A percentile compares a stretch with the other conserved stretches of the same genome.
These are phyloP conservation scores for Chaetomiaceae sp. DNA, from an alignment of 2,329 filamentous ascomycete species.

Conservation along the genomic window DNA sequence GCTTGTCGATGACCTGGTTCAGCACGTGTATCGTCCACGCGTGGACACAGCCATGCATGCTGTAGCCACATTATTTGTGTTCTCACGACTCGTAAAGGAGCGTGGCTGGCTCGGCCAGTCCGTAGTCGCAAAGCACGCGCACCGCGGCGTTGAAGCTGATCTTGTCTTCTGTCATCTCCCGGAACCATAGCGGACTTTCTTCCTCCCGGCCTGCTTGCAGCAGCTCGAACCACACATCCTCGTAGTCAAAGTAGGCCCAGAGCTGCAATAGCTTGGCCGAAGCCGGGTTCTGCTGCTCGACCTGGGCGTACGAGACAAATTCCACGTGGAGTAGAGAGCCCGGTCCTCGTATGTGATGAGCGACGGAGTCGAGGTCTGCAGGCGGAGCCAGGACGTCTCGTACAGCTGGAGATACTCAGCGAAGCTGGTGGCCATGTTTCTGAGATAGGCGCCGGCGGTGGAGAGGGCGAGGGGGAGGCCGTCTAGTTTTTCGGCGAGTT, in stretches of 20 bases:
- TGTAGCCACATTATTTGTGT: background rate
- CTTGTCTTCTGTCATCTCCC: background rate
- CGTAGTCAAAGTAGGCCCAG: background rate
- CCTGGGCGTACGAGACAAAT: background rate
- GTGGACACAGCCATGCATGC: constrained; percentile 4
- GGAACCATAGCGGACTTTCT: background rate
- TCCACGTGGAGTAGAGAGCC: background rate
- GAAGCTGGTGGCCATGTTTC: background rate
- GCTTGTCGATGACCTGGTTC: background rate
- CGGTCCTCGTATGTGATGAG: background rate
- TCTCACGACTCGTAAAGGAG: background rate
- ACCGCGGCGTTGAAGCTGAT: background rate
- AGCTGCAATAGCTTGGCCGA: background rate
- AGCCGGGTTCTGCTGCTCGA: background rate
- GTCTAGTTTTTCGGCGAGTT: background rate
- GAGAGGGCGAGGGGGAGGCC: constrained; percentile 1
- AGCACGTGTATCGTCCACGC: constrained; percentile 7
- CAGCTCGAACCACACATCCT: background rate
- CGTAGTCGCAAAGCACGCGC: background rate
- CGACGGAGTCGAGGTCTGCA: background rate
- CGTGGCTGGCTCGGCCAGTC: background rate
- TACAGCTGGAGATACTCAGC: background rate
- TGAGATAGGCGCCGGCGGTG: background rate
- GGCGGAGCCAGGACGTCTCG: background rate
- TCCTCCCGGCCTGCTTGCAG: background rate